Conservation (phyloP, 177 flowering plant genomes). For the Viscum album region DNA sequence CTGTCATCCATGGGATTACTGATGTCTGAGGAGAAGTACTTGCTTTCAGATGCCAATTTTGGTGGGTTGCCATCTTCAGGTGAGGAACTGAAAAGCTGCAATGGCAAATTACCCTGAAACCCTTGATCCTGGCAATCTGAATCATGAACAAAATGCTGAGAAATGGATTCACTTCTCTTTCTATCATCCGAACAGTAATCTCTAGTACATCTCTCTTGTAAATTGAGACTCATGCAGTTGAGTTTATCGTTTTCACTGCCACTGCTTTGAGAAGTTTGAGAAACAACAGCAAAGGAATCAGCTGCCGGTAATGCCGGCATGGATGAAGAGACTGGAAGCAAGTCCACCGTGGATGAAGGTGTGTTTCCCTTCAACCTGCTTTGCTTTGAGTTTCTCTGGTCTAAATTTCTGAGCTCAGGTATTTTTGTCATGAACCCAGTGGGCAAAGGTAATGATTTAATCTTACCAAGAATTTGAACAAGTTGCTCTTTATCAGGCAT, state of each 20-base stretch:
- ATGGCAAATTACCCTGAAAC: constrained; percentile 30
- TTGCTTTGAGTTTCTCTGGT: constrained; percentile 26
- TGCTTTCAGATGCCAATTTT: constrained; percentile 41
- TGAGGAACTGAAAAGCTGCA: constrained; percentile 72
- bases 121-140: constrained; percentile 44
- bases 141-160: constrained; percentile 48
- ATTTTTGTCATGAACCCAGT: constrained; percentile 32
- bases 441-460: constrained; percentile 51
- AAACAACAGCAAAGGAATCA: constrained; percentile 28
- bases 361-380: constrained; percentile 26
- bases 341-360: constrained; percentile 49
- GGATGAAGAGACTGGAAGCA: constrained; percentile 58
- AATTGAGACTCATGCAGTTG: constrained; percentile 16
- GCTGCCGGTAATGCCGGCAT: constrained; percentile 41
- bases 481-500: constrained; percentile 56
- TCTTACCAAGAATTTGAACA: constrained; percentile 61
- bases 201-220: constrained; percentile 19
- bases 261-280: constrained; percentile 36
- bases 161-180: constrained; percentile 43
- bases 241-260: constrained; percentile 39
- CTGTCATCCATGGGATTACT: constrained; percentile 66
- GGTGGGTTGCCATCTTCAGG: constrained; percentile 55
- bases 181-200: constrained; percentile 29
- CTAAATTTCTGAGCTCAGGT: constrained; percentile 26
- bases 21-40: constrained; percentile 76